Evolutionary conservation across 306 rosid genomes (phyloP), one percentile per base, ranked within the genome.

Genomic region (Dicorynia guianensis): DNA sequence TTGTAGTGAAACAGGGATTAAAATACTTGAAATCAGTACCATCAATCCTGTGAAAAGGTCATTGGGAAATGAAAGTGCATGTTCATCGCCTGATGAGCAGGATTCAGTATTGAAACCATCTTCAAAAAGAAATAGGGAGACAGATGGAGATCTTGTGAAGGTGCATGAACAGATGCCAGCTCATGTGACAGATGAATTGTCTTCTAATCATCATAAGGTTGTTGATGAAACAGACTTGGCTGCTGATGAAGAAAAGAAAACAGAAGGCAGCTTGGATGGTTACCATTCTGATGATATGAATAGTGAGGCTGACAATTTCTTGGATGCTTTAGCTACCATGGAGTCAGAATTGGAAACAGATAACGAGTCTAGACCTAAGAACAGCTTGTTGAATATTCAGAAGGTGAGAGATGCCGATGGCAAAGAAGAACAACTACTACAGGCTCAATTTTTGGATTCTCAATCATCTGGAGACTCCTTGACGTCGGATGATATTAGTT

Each of bases 301-400:
- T 64, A 88, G 98, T 80, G 98, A 96, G 85, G 90, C 90, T 76
- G 99, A 96, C 85, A 90, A 87, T 81, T 96, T 86, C 69, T 44
- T 86, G 93, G 99, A 96, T 81, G 99, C 99, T 74, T 87, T 96
- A 71, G 80, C 90, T 67, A 90, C 89, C 53, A 82, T 93, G 86
- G 98, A 93, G 62, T 96, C 94, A 18, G 99, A 96, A 85, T 39
- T 86, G 79, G 99, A 96, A 74, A 82, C 87, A 36, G 98, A 96
- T 69, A 89, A 84, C 47, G 97, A 90, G 71, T 61, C n/a, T 76
- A 86, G 89, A 86, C 80, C 82, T 59, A 85, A 63, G 83, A 83
- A 65, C 13, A 54, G n/a, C 78, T 56, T 85, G 68, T 74, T 78
- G 83, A 81, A 80, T 69, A 72, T 74, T 67, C 81, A 43, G 47